phyloP scores from a whole-genome alignment of 257 asterid species.

The Prunella vulgaris region DNA sequence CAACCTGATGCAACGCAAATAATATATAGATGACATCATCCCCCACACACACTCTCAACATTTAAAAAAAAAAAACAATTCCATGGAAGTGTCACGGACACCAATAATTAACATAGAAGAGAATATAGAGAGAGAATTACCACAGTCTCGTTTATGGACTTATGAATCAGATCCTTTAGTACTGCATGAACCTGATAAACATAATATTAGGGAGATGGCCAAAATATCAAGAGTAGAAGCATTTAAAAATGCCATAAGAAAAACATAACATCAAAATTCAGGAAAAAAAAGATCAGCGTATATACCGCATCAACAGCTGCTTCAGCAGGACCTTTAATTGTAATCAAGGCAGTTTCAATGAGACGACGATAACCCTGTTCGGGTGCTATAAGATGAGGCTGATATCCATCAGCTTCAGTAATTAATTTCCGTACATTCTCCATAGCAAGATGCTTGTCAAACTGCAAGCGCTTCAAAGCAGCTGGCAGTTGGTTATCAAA shows the following conservation, averaged over 20 bases:
- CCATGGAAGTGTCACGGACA: not conserved
- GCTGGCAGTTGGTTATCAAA: conserved; percentile 96
- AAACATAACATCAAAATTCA: conserved; percentile 3
- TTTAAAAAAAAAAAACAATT: not conserved
- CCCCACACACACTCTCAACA: not conserved
- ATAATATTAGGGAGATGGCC: not conserved
- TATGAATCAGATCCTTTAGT: conserved; percentile 87
- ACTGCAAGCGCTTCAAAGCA: conserved; percentile 93
- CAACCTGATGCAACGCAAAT: not conserved
- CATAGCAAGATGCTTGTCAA: conserved; percentile 98
- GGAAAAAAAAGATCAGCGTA: not conserved
- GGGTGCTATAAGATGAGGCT: conserved; percentile 99
- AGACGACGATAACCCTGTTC: conserved; percentile 99
- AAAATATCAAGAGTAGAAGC: conserved; percentile 3
- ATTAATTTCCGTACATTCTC: conserved; percentile 93
- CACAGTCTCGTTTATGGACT: conserved; percentile 77
- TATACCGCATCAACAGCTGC: conserved; percentile 95
- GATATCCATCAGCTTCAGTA: conserved; percentile 98
- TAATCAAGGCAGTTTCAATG: conserved; percentile 82
- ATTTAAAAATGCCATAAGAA: conserved; percentile 6
- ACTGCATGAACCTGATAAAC: conserved; percentile 71
- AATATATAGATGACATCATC: not conserved
- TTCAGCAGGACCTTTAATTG: conserved; percentile 96
- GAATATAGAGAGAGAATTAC: conserved; percentile 35
- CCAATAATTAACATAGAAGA: not conserved